Conservation (phyloP, 257 asterid species). For the Cruciata laevipes region DNA sequence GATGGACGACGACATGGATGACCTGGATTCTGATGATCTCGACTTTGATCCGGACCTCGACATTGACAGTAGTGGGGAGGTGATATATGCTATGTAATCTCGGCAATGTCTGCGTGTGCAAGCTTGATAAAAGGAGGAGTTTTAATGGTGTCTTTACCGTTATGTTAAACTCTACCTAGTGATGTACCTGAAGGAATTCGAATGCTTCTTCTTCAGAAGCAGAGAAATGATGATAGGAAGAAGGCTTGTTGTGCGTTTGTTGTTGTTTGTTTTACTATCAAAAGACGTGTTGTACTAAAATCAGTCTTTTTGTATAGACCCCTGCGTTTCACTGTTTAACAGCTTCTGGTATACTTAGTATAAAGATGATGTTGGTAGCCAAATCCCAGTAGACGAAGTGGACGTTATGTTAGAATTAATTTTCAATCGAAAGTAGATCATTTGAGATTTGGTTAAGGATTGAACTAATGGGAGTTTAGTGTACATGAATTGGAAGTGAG, state of each 20-base stretch:
- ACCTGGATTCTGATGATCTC: slow-evolving; percentile 77
- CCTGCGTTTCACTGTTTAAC: not conserved
- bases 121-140: not conserved
- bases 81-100: slow-evolving; percentile 70
- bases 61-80: slow-evolving; percentile 95
- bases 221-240: not conserved
- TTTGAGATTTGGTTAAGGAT: too few species aligned
- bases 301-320: not conserved
- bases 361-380: too few species aligned
- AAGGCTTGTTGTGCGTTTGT: not conserved
- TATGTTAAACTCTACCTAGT: too few species aligned
- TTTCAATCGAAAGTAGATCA: too few species aligned
- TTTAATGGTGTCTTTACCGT: not conserved
- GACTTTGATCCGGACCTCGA: slow-evolving; percentile 90
- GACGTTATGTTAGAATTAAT: too few species aligned
- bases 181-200: not conserved
- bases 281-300: slow-evolving; percentile 7
- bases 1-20: slow-evolving; percentile 89
- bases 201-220: not conserved
- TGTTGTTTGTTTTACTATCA: slow-evolving; percentile 12
- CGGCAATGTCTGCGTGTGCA: not conserved
- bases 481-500: too few species aligned
- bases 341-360: not conserved
- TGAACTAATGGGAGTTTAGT: too few species aligned
- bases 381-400: too few species aligned